Evolutionary conservation across 176 grass and related monocot species (phyloP), one percentile per base, ranked within the genome.

Genomic region (Thalia dealbata): DNA sequence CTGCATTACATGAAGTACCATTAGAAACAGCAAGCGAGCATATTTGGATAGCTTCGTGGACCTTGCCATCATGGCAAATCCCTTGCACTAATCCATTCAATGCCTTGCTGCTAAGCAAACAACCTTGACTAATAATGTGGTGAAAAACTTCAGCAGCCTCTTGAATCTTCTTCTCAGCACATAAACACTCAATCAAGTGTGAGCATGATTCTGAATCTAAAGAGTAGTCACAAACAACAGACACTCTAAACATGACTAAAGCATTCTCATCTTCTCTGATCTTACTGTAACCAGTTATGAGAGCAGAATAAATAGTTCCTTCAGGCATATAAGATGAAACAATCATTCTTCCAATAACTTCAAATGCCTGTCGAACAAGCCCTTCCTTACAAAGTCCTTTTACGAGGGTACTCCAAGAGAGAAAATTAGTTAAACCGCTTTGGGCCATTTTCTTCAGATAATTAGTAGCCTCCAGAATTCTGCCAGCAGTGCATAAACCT

Each of bases 281-380:
- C 16, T 19, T n/a, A 58, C 19, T 59, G 55, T 89, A 89, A 78
- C 80, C 81, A 80, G 76, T 85, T 64, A 85, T 75, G 77, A 82
- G 32, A 51, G 80, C 70, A 82, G 82, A 89, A 74, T 70, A 85
- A 30, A 80, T 80, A 14, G 67, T 43, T 69, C 74, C 76, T 22
- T 89, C 76, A 66, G 76, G 72, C 76, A 65, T 59, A 52, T 80
- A 85, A 44, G 82, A 58, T n/a, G 84, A 86, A 69, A 84, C 70
- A 44, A 73, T 67, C 88, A 90, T 90, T 79, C 78, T 86, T 64
- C 73, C 52, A 89, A 52, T 85, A 84, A 74, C 68, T 70, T 89
- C 79, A 55, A 64, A 82, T 70, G 80, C 82, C 73, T 80, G 65
- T 77, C 45, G 69, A 29, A 85, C 84, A 21, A 12, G 59, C 75